Evolutionary conservation across 139 green algal species (phyloP), one percentile per base, ranked within the genome.

Genomic region (Prasinococcaceae sp.): DNA sequence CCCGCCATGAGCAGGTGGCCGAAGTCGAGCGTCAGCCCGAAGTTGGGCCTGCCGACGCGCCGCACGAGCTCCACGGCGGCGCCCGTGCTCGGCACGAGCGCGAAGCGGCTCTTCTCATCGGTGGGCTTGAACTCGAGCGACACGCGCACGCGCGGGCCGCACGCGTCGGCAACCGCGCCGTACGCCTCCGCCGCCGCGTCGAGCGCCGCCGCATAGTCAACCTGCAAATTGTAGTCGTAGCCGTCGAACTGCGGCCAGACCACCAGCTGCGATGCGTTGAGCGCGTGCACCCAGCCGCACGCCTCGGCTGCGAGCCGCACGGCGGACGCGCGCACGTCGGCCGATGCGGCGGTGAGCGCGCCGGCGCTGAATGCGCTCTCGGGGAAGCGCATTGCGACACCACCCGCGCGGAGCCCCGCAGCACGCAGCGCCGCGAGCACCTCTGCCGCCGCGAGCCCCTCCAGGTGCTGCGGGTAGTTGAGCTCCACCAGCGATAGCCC

Each of bases 41-140:
- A 73, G 55, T 72, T 77, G 24, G 60, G 45, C 0, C 66, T 50
- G 39, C 36, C 38, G 3, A 79, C 63, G 3, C 74, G 41, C 14
- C 36, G 24, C 1, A 45, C 66, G 25, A 81, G 60, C 50, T 74
- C 39, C 49, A 79, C 47, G 14, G 74, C 70, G 10, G 74, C 63
- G 10, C 30, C 66, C 2, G 74, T 77, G 48, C 24, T 68, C 12
- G 66, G 60, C 10, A 79, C 70, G 3, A 76, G 41, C 2, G 61
- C 46, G 30, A 70, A 81, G 19, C 72, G 66, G 5, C 51, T 63
- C 24, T 47, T 19, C n/a, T 63, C 55, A 48, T 83, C 76, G 12
- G 76, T 84, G 22, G 67, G 61, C 45, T 84, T 84, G 54, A 62
- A 79, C 45, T 84, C 76, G n/a, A 77, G 50, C 35, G 59, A 72